Percentiles rank a stretch among this genome's conserved stretches.
Conservation (phyloP, 108 stramenopile species). For the Cyclotella distinguenda region DNA sequence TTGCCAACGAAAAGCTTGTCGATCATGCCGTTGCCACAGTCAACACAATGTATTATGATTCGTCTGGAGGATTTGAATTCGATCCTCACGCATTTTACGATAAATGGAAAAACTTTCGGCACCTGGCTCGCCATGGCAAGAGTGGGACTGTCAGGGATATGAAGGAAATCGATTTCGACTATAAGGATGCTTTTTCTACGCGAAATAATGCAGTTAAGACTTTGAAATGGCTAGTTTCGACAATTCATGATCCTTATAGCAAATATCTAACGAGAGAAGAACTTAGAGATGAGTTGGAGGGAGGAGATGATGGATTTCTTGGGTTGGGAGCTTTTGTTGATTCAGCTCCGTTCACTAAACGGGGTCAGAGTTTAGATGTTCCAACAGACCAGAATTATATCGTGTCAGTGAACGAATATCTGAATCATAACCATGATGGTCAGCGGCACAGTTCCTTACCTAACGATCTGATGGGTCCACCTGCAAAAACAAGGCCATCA, state of each 20-base stretch:
- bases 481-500: neutral
- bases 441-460: constrained; percentile 11
- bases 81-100: constrained; percentile 59
- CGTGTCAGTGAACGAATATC: constrained; percentile 11
- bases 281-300: constrained; percentile 51
- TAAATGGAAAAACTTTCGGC: constrained; percentile 56
- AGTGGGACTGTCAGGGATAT: constrained; percentile 1
- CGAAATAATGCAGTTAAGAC: constrained; percentile 61
- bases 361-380: neutral
- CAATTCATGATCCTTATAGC: constrained; percentile 73
- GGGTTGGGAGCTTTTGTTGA: constrained; percentile 73
- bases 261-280: constrained; percentile 81
- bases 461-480: neutral
- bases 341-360: constrained; percentile 26
- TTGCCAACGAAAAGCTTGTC: constrained; percentile 66
- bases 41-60: constrained; percentile 80
- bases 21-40: constrained; percentile 79
- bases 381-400: constrained; percentile 8
- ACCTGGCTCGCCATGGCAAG: constrained; percentile 6
- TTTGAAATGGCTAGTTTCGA: constrained; percentile 61
- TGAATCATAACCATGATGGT: constrained; percentile 17
- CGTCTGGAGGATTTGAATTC: constrained; percentile 69
- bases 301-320: constrained; percentile 63
- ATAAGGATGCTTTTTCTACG: constrained; percentile 38
- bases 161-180: neutral